Evolutionary conservation across 305 asterid genomes (phyloP).

Genomic region (Withania somnifera): DNA sequence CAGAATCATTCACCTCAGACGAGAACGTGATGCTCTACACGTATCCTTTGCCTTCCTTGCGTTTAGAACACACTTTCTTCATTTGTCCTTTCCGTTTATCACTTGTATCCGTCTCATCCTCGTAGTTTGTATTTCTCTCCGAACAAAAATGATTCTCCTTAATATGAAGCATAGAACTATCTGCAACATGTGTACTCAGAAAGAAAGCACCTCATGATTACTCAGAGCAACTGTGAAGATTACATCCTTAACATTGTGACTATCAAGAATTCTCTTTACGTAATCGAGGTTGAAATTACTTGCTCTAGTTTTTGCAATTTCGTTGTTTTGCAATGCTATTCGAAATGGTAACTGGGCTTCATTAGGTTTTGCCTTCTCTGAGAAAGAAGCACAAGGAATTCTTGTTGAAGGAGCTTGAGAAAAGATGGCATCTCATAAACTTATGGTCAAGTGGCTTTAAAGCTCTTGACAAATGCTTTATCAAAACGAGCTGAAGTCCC

Average conservation of each 20-base stretch:
- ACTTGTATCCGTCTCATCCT: neutral
- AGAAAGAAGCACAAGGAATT: constrained; percentile 29
- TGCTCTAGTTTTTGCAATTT: neutral
- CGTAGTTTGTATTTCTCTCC: neutral
- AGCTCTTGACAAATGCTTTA: constrained; percentile 33
- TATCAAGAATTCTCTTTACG: no score
- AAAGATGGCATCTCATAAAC: constrained; percentile 33
- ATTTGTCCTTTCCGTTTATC: neutral
- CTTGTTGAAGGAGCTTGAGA: constrained; percentile 37
- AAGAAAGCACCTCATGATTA: constrained; percentile 31
- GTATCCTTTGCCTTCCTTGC: constrained; percentile 22
- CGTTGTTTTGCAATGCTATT: neutral
- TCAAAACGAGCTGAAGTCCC: constrained; percentile 17
- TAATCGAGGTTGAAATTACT: no score
- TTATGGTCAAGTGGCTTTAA: constrained; percentile 48
- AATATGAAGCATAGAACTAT: constrained; percentile 20
- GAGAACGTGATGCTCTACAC: constrained; percentile 37
- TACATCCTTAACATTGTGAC: constrained; percentile 27
- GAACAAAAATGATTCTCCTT: constrained; percentile 6
- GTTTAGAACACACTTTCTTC: neutral
- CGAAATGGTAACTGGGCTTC: neutral
- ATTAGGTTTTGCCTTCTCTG: constrained; percentile 34
- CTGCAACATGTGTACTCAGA: constrained; percentile 39
- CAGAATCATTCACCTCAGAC: constrained; percentile 20
- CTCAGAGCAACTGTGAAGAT: constrained; percentile 25